phyloP scores from a whole-genome alignment of 2,329 filamentous ascomycete genomes.

The Xylariaceae sp. region DNA sequence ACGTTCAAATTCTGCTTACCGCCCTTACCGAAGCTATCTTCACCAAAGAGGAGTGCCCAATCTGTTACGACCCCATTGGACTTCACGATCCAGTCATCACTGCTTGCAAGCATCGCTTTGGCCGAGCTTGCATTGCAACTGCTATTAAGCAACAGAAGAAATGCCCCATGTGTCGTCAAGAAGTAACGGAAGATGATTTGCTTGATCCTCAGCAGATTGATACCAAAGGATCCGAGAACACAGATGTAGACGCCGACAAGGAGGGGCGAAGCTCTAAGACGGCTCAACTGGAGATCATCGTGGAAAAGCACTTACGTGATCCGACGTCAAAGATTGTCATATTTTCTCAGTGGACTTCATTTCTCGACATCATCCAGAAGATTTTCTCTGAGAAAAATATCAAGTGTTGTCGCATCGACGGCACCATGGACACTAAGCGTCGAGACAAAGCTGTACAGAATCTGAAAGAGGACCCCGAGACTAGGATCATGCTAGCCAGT shows the following conservation, averaged over 20 bases:
- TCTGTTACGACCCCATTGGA: conserved; percentile 72
- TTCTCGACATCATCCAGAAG: conserved; percentile 66
- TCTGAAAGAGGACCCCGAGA: conserved; percentile 63
- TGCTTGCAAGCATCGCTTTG: conserved; percentile 78
- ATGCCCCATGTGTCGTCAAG: conserved; percentile 79
- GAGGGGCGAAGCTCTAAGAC: conserved; percentile 76
- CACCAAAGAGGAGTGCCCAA: conserved; percentile 74
- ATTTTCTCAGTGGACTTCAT: conserved; percentile 75
- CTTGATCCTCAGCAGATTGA: conserved; percentile 62
- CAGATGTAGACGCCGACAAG: conserved; percentile 52
- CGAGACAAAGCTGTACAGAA: conserved; percentile 70
- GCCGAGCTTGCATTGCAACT: conserved; percentile 66
- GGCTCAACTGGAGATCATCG: conserved; percentile 70
- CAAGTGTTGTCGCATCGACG: conserved; percentile 71
- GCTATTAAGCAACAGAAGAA: conserved; percentile 72
- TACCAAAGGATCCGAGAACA: conserved; percentile 22
- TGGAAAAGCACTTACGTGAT: conserved; percentile 65
- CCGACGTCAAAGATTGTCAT: conserved; percentile 64
- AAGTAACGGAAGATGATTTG: conserved; percentile 55
- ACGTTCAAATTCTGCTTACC: conserved; percentile 66
- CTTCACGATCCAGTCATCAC: conserved; percentile 68
- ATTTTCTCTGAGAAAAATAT: conserved; percentile 60
- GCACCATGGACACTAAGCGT: conserved; percentile 65
- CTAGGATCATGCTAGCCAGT: conserved; percentile 75
- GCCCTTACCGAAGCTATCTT: conserved; percentile 75